These are phyloP conservation scores for Kitagawia praeruptora DNA, from an alignment of 129 eudicot species.

Conservation along the genomic window DNA sequence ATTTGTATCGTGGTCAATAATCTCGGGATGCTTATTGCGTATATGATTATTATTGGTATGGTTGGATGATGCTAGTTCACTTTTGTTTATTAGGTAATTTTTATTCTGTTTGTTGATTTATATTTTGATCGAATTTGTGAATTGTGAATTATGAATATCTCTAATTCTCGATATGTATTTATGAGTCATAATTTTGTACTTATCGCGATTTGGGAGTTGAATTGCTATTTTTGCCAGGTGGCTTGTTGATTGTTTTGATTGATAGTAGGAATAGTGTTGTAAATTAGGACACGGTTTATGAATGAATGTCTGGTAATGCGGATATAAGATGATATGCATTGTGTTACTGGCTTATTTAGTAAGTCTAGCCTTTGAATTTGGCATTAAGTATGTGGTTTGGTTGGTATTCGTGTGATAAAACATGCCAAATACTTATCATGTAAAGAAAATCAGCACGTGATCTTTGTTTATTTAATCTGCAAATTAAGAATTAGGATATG, in stretches of 20 bases:
- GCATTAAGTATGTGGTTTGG: neutral
- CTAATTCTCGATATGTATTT: too few species aligned
- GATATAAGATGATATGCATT: too few species aligned
- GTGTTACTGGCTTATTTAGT: too few species aligned
- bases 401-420: too few species aligned
- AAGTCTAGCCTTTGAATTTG: too few species aligned
- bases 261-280: neutral
- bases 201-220: neutral
- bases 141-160: neutral
- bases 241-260: neutral
- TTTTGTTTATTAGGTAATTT: slow-evolving; percentile 2
- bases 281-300: neutral
- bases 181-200: neutral
- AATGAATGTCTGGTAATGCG: neutral
- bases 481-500: too few species aligned
- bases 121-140: neutral
- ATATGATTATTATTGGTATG: neutral
- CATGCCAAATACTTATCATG: neutral
- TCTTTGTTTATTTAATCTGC: neutral
- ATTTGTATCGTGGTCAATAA: neutral
- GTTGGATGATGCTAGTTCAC: neutral
- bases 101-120: neutral
- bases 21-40: neutral
- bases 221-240: neutral
- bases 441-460: neutral